Base-by-base conservation (phyloP, 2,329 filamentous ascomycete genomes). In the Colletotrichum caudatum region DNA sequence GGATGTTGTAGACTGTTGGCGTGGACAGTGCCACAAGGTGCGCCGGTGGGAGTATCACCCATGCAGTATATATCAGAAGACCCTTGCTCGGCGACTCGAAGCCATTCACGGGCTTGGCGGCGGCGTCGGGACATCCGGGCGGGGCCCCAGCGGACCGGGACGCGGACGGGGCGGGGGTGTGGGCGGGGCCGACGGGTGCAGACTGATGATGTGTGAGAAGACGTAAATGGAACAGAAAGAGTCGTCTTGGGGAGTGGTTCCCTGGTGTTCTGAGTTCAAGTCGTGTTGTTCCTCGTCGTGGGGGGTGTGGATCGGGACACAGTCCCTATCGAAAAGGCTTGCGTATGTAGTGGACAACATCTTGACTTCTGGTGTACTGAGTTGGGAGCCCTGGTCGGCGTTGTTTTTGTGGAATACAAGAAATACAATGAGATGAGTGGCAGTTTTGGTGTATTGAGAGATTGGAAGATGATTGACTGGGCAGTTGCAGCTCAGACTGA, bases 301-400 rank as follows among this genome's bases (percentile, higher is more conserved):
- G 14, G 48, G 48, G 14, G 50, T 33, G 33, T 23, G 48, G 16
- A 41, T 5, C 57, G 33, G 29, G n/a, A 57, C 58, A 33, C 33
- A 39, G 33, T 41, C 29, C 29, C 59, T 54, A 12, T 50, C 14
- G 12, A 56, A 63, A 29, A 68, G 9, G 18, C 29, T 50, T 44
- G 48, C 41, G 58, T 56, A 57, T 26, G 8, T 39, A 9, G 58
- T 23, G 16, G 65, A 56, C n/a, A 68, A 11, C 65, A 68, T 68
- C 9, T 16, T 50, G n/a, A 5, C 44, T 59, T 9, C 3, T 20
- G 37, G 35, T 16, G 6, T 12, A 16, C 5, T 20, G 7, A 18
- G 35, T 16, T 18, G 35, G 4, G n/a, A 5, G 20, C 6, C 35
- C 20, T 53, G 26, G 5, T 54, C 16, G 8, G 8, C 14, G 37